These are phyloP conservation scores for Tetrapisispora arboricola DNA, from an alignment of 805 yeast genomes.

Conservation along the genomic window DNA sequence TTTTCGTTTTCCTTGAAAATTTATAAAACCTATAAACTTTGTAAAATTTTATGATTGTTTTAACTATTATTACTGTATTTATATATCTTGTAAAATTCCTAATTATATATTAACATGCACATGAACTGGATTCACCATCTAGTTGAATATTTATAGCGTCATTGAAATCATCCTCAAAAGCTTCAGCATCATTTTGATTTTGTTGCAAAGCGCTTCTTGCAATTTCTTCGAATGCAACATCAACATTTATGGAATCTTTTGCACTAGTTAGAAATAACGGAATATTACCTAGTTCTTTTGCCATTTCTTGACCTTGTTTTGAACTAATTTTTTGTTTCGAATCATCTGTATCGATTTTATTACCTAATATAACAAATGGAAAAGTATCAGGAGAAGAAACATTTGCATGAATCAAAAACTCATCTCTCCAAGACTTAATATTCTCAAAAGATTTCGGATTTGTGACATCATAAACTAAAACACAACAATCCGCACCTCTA, in stretches of 20 bases:
- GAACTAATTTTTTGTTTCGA: slow-evolving; percentile 61
- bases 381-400: slow-evolving; percentile 89
- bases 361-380: slow-evolving; percentile 92
- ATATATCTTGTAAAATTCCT: too few relatives aligned
- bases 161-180: slow-evolving; percentile 84
- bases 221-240: slow-evolving; percentile 89
- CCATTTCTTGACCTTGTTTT: slow-evolving; percentile 51
- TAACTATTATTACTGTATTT: neutral
- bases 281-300: slow-evolving; percentile 58
- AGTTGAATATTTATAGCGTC: slow-evolving; percentile 93
- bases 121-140: slow-evolving; percentile 67
- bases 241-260: slow-evolving; percentile 90
- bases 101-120: slow-evolving; percentile 68
- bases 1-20: neutral
- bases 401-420: slow-evolving; percentile 86
- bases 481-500: slow-evolving; percentile 97
- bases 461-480: slow-evolving; percentile 89
- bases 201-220: slow-evolving; percentile 94
- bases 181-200: slow-evolving; percentile 59
- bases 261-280: slow-evolving; percentile 98
- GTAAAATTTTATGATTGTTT: neutral
- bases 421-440: slow-evolving; percentile 88
- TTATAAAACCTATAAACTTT: neutral
- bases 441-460: slow-evolving; percentile 88
- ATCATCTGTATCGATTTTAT: slow-evolving; percentile 91